These are phyloP conservation scores for Rhamnella rubrinervis DNA, from an alignment of 331 rosid species.

Conservation along the genomic window DNA sequence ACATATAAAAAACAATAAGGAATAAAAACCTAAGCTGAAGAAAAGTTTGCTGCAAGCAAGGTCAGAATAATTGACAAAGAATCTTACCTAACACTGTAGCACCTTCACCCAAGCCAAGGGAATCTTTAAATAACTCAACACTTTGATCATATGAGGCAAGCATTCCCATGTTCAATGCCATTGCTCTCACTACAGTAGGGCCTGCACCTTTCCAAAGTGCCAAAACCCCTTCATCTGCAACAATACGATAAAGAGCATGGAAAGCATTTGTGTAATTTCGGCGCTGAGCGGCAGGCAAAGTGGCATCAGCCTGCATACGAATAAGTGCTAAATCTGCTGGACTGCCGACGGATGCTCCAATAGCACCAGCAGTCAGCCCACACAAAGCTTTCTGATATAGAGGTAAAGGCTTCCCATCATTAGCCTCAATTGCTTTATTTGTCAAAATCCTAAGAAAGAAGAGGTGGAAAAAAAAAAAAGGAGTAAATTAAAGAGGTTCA, in stretches of 20 bases:
- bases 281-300: conserved; percentile 84
- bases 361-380: conserved; percentile 98
- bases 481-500: too few species aligned
- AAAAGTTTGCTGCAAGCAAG: background rate
- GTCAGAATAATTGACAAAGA: background rate
- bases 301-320: conserved; percentile 98
- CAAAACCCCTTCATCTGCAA: conserved; percentile 79
- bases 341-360: conserved; percentile 88
- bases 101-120: conserved; percentile 75
- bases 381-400: conserved; percentile 93
- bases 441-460: conserved; percentile 60
- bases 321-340: conserved; percentile 97
- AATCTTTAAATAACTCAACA: conserved; percentile 86
- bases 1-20: too few species aligned
- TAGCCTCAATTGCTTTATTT: conserved; percentile 82
- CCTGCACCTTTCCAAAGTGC: conserved; percentile 99
- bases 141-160: conserved; percentile 96
- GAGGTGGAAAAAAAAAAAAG: background rate
- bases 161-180: conserved; percentile 99
- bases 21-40: too few species aligned
- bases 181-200: conserved; percentile 94
- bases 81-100: conserved; percentile 66
- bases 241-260: conserved; percentile 84
- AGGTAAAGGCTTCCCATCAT: conserved; percentile 98
- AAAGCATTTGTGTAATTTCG: conserved; percentile 85